Evolutionary conservation across 805 yeast species (phyloP), one percentile per base, ranked within the genome.

Genomic region (Hanseniaspora thailandica): DNA sequence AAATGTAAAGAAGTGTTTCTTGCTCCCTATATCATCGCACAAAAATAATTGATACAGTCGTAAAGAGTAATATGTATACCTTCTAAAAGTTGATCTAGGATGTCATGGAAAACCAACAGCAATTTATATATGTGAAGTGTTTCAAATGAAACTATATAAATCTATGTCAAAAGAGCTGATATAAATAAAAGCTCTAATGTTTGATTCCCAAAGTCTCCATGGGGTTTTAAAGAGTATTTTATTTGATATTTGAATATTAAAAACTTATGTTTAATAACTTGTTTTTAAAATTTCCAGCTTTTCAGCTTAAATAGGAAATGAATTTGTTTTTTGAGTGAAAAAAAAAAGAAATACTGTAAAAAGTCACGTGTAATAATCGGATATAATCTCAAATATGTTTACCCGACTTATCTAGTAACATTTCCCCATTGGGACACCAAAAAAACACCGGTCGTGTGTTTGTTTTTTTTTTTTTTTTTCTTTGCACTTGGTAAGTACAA

Each of bases 11-110:
- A 74, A 76, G 75, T 70, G 72, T 54, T 50, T 54, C 56, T 54
- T 54, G 51, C 56, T 48, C 56, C 44, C 41, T 54, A 48, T 50
- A 54, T 54, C 56, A 54, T 47, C 34, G 52, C 51, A 34, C 38
- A 60, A 56, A 60, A 49, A 15, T 55, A 55, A 54, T 52, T 48
- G 57, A 57, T 48, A 55, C 52, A 62, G 63, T 64, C 67, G 80
- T 77, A 78, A 80, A 79, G 88, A 86, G 80, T 77, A 83, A 83
- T 83, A 82, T 82, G 90, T 83, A 78, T 73, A 74, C 72, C 70
- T 69, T 74, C 87, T 76, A 62, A 63, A 77, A 72, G 62, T 84
- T 54, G 56, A 55, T 57, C 67, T 62, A 56, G 61, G 61, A 60
- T 55, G 56, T 57, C 57, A 55, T 55, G 60, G 55, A 56, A 56